Percentiles rank a stretch among this genome's conserved stretches.
Conservation (phyloP, 345 rosid species). For the Aegle marmelos region DNA sequence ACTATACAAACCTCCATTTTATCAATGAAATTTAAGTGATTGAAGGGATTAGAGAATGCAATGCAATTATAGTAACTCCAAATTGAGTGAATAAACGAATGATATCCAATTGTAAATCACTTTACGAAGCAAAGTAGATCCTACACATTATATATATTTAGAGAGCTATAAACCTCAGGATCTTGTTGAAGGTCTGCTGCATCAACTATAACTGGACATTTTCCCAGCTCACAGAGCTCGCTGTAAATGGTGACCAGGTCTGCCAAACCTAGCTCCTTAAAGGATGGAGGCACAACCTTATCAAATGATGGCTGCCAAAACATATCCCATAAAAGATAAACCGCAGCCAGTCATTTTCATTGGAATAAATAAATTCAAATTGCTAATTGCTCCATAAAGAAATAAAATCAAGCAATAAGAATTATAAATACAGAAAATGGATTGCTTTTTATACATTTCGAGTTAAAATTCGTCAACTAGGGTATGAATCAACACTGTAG, state of each 20-base stretch:
- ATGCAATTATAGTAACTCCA: not conserved
- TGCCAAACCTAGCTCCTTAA: conserved; percentile 71
- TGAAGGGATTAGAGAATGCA: not conserved
- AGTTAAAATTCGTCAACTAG: not conserved
- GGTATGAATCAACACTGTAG: not conserved
- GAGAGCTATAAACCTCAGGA: conserved; percentile 60
- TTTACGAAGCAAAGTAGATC: no score
- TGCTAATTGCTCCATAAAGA: not conserved
- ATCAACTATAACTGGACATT: conserved; percentile 63
- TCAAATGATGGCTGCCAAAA: conserved; percentile 67
- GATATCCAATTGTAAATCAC: not conserved
- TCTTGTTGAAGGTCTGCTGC: conserved; percentile 67
- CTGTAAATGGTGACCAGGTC: conserved; percentile 65
- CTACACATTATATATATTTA: not conserved
- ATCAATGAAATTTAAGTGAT: not conserved
- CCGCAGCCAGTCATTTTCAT: not conserved
- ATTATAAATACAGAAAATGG: not conserved
- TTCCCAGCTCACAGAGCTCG: conserved; percentile 71
- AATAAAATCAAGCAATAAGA: not conserved
- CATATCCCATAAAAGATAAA: conserved; percentile 16
- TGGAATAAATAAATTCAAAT: conserved; percentile 1
- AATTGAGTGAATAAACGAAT: not conserved
- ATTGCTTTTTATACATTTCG: not conserved
- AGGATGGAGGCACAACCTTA: conserved; percentile 63
- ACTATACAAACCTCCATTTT: not conserved